Evolutionary conservation across 306 rosid genomes (phyloP).

Genomic region (Dryas alaskensis): DNA sequence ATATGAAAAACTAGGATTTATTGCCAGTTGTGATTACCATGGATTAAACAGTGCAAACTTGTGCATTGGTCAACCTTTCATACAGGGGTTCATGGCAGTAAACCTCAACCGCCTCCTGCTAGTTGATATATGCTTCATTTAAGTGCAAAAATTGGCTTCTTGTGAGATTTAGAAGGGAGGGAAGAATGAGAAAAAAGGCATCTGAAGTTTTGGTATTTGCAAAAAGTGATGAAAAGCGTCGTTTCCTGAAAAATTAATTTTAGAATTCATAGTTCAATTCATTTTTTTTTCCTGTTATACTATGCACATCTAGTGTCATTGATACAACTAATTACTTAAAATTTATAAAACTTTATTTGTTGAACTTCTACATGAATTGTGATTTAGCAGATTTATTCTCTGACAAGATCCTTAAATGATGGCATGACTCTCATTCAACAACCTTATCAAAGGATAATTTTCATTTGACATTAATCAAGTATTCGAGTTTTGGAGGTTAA

Average conservation of each 20-base stretch:
- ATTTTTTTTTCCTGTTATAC: neutral
- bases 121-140: slow-evolving; percentile 26
- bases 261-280: slow-evolving; percentile 10
- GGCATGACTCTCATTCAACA: too few species aligned
- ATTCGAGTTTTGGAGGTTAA: too few species aligned
- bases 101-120: slow-evolving; percentile 25
- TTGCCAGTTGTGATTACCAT: slow-evolving; percentile 24
- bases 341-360: neutral
- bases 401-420: too few species aligned
- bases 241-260: slow-evolving; percentile 19
- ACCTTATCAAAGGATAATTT: too few species aligned
- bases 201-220: slow-evolving; percentile 28
- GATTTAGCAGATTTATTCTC: too few species aligned
- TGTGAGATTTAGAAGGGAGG: slow-evolving; percentile 10
- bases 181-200: slow-evolving; percentile 23
- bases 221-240: slow-evolving; percentile 22
- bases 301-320: neutral
- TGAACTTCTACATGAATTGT: neutral
- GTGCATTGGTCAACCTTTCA: slow-evolving; percentile 20
- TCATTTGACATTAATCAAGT: too few species aligned
- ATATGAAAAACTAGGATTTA: slow-evolving; percentile 11
- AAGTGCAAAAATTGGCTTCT: slow-evolving; percentile 26
- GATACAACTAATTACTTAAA: neutral
- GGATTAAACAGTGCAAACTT: slow-evolving; percentile 23
- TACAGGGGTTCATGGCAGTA: slow-evolving; percentile 8